Percentiles rank a stretch among this genome's conserved stretches.
These are phyloP conservation scores for Fusarium scirpi DNA, from an alignment of 2,329 filamentous ascomycete species.

Conservation along the genomic window DNA sequence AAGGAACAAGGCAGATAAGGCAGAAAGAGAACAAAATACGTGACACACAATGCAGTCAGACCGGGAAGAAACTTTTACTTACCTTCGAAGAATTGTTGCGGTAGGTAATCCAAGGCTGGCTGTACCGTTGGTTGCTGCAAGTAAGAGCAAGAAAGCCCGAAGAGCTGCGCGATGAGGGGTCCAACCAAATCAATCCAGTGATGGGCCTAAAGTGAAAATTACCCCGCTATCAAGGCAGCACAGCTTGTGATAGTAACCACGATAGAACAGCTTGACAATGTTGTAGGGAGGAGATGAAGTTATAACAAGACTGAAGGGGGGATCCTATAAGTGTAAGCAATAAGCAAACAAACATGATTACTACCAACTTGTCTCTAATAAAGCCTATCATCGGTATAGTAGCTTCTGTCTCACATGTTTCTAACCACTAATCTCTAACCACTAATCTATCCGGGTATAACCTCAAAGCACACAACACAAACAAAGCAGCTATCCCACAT, in stretches of 20 bases:
- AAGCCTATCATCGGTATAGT: neutral
- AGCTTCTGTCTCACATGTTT: neutral
- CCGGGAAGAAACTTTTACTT: slow-evolving; percentile 40
- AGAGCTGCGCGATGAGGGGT: slow-evolving; percentile 38
- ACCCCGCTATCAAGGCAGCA: slow-evolving; percentile 44
- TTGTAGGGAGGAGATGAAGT: neutral
- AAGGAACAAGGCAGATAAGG: slow-evolving; percentile 31
- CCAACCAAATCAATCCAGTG: slow-evolving; percentile 43
- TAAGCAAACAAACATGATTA: slow-evolving; percentile 4
- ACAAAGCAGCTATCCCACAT: slow-evolving; percentile 8
- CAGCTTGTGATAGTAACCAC: slow-evolving; percentile 16
- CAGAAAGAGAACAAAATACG: slow-evolving; percentile 27
- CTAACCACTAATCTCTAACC: neutral
- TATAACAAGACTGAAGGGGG: neutral
- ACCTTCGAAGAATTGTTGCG: slow-evolving; percentile 43
- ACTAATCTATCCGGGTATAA: slow-evolving; percentile 11
- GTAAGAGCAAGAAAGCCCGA: slow-evolving; percentile 36
- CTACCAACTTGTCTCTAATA: neutral
- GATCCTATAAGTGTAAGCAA: neutral
- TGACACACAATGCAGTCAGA: slow-evolving; percentile 37
- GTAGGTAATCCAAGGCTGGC: slow-evolving; percentile 30
- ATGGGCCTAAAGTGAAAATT: slow-evolving; percentile 39
- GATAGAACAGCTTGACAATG: neutral
- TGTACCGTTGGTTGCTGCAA: slow-evolving; percentile 33
- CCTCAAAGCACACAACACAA: slow-evolving; percentile 9